Conservation (phyloP, 1,284 basidiomycete species). For the Crepidotus sp. region DNA sequence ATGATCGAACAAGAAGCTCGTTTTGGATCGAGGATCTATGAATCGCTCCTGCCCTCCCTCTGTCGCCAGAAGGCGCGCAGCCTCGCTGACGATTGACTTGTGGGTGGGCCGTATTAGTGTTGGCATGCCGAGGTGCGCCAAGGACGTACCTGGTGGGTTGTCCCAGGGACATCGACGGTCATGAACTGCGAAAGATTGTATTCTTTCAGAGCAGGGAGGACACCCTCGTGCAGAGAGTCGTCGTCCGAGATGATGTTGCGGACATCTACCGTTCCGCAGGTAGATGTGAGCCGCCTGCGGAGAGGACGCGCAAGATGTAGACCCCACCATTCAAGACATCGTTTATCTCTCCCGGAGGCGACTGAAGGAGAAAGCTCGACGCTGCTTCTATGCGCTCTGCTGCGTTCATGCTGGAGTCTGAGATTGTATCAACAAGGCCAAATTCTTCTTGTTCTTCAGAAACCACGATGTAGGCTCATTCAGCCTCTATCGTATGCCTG, state of each 20-base stretch:
- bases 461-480: too few relatives aligned
- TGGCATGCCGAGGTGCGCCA: constrained; percentile 3
- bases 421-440: neutral
- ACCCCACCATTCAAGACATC: constrained; percentile 80
- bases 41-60: constrained; percentile 56
- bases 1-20: constrained; percentile 77
- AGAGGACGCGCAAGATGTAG: constrained; percentile 2
- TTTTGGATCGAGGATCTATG: constrained; percentile 71
- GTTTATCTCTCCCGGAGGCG: constrained; percentile 92
- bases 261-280: constrained; percentile 51
- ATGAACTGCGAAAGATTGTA: constrained; percentile 86
- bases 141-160: constrained; percentile 54
- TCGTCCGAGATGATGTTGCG: constrained; percentile 84
- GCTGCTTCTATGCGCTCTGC: constrained; percentile 62
- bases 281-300: constrained; percentile 3
- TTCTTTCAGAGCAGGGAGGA: constrained; percentile 67
- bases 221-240: constrained; percentile 65
- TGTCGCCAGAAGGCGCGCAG: constrained; percentile 37
- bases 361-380: constrained; percentile 74
- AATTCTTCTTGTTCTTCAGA: neutral
- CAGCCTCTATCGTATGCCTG: too few relatives aligned
- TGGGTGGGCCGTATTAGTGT: constrained; percentile 12
- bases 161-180: constrained; percentile 71
- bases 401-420: constrained; percentile 37
- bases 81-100: constrained; percentile 72